phyloP scores from a whole-genome alignment of 345 rosid species.

The Camelina neglecta region DNA sequence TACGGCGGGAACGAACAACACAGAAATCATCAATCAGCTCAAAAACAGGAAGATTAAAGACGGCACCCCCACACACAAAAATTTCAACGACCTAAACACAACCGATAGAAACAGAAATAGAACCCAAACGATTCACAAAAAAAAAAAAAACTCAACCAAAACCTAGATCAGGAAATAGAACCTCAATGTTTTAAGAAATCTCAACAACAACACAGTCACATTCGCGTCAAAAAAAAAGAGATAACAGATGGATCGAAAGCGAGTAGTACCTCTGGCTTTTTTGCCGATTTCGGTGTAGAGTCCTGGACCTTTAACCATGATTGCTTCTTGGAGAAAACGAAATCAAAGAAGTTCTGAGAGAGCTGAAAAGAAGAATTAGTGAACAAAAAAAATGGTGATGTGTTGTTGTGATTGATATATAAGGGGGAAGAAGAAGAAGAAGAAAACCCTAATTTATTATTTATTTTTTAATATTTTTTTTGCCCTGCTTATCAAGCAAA shows the following conservation, averaged over 20 bases:
- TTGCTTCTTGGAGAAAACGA: background rate
- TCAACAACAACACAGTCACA: conserved; percentile 25
- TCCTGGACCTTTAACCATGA: conserved; percentile 91
- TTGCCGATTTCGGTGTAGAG: conserved; percentile 96
- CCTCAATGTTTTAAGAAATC: conserved; percentile 24
- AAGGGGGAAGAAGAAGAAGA: background rate
- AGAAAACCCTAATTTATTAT: conserved; percentile 36
- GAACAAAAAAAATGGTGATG: background rate
- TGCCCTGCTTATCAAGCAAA: conserved; percentile 38
- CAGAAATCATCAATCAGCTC: background rate
- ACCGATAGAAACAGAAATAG: background rate
- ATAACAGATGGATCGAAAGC: background rate
- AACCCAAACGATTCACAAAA: background rate
- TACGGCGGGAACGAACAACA: background rate
- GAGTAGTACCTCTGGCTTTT: conserved; percentile 69
- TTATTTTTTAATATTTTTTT: background rate
- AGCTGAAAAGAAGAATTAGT: background rate
- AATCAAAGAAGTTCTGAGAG: background rate
- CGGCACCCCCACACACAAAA: background rate
- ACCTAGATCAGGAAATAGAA: background rate
- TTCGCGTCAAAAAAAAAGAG: background rate
- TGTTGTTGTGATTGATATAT: background rate
- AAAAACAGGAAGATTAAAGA: background rate
- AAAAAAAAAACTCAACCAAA: background rate
- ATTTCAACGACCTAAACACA: conserved; percentile 4